Evolutionary conservation across 2,329 filamentous ascomycete species (phyloP).

Genomic region (Tolypocladium paradoxum): DNA sequence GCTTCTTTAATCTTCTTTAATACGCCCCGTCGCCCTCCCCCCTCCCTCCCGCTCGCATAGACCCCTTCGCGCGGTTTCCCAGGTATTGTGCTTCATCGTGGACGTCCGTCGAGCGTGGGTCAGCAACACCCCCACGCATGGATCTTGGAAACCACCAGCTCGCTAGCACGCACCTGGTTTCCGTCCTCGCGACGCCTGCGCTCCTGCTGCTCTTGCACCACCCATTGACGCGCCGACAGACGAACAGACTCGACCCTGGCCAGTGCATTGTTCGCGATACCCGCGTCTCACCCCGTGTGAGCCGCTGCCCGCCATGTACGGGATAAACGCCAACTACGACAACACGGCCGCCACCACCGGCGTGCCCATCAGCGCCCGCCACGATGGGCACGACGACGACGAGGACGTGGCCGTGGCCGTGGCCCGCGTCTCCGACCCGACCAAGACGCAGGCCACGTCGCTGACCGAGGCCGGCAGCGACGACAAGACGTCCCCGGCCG

Average conservation of each 20-base stretch:
- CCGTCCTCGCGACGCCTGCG: background rate
- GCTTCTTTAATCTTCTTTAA: background rate
- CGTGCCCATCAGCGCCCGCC: constrained; percentile 19
- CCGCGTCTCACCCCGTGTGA: background rate
- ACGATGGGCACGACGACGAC: constrained; percentile 14
- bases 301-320: constrained; percentile 7
- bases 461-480: constrained; percentile 22
- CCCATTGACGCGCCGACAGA: too few species aligned
- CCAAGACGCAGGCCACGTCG: constrained; percentile 24
- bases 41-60: too few species aligned
- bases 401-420: constrained; percentile 12
- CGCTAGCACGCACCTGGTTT: background rate
- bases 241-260: background rate
- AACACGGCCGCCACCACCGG: constrained; percentile 32
- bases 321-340: constrained; percentile 33
- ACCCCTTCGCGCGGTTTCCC: background rate
- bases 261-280: background rate
- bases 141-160: background rate
- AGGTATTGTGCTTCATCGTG: background rate
- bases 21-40: background rate
- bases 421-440: constrained; percentile 13
- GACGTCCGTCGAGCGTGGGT: background rate
- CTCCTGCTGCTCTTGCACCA: background rate
- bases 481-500: constrained; percentile 17
- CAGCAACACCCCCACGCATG: background rate